Conservation (phyloP, 768 basidiomycete genomes). For the Leccinum arenicola region DNA sequence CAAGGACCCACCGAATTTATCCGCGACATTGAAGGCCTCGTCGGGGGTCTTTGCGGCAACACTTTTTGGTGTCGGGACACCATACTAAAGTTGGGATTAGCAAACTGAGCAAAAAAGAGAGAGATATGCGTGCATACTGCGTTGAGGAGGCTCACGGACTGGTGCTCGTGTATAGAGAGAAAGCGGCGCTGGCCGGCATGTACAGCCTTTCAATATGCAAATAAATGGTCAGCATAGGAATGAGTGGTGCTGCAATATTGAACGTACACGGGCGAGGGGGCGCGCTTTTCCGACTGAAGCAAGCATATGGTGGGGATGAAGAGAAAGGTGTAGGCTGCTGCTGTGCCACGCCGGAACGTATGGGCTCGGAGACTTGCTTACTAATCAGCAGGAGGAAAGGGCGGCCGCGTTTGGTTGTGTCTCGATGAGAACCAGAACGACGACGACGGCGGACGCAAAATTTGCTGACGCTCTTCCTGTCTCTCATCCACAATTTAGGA, state of each 20-base stretch:
- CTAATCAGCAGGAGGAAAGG: slow-evolving; percentile 39
- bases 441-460: slow-evolving; percentile 69
- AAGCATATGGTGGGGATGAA: slow-evolving; percentile 51
- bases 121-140: slow-evolving; percentile 51
- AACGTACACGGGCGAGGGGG: slow-evolving; percentile 59
- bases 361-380: slow-evolving; percentile 22
- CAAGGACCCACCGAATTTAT: slow-evolving; percentile 69
- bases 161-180: slow-evolving; percentile 97
- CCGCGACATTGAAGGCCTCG: slow-evolving; percentile 87
- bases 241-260: background rate
- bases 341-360: slow-evolving; percentile 7
- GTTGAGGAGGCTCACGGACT: slow-evolving; percentile 92
- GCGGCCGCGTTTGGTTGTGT: slow-evolving; percentile 11
- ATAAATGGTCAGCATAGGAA: background rate
- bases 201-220: slow-evolving; percentile 42
- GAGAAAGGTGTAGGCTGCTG: background rate
- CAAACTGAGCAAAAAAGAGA: background rate
- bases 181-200: slow-evolving; percentile 85
- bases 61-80: slow-evolving; percentile 92
- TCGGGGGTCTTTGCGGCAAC: slow-evolving; percentile 81
- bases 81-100: slow-evolving; percentile 62
- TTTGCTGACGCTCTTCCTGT: slow-evolving; percentile 50
- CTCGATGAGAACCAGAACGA: slow-evolving; percentile 51
- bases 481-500: slow-evolving; percentile 60
- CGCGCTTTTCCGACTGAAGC: slow-evolving; percentile 63